Base-by-base conservation (phyloP, 371 early-diverging fungal species). In the Syncephalastrum sp. region DNA sequence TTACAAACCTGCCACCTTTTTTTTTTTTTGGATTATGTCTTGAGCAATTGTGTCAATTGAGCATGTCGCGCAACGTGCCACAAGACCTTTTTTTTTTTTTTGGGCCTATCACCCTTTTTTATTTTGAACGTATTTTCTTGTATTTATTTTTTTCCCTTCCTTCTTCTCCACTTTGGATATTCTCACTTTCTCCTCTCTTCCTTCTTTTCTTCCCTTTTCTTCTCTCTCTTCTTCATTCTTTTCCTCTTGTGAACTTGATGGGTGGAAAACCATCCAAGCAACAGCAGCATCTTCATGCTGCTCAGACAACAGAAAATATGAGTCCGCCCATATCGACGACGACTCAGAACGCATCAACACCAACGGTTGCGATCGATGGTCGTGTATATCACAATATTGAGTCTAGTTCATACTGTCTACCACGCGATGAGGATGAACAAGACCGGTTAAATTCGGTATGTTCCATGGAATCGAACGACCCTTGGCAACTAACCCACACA, bases 351-450 rank as follows among this genome's bases (percentile, higher is more conserved):
- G 50, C 53, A 23, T 45, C 59, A 13, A 48, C 59, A 12, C 65
- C 61, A 15, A 64, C 69, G 38, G 46, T 75, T 13, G 58, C 55
- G 3, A 64, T 80, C 33, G 68, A 73, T 42, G 80, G 80, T 19
- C 61, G 80, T 54, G 57, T 64, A 56, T 80, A 72, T 48, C 74
- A 77, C 47, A 57, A 65, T 49, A 61, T 69, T 29, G 69, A 69
- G 21, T 53, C 56, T 13, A 63, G 65, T 17, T 54, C 68, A 4
- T 80, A 75, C 55, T 66, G 63, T 53, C 54, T 80, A 53, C 80
- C 80, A 43, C 69, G 70, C 42, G 80, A 80, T 58, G 77, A 76
- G 61, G 29, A 65, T 44, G 80, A 79, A 57, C 75, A 74, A 61
- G 77, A 79, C 51, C 68, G 80, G 59, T 60, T 79, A 27, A 72